Evolutionary conservation across 2,329 filamentous ascomycete genomes (phyloP), one percentile per base, ranked within the genome.

Genomic region (Cercospora sp.): DNA sequence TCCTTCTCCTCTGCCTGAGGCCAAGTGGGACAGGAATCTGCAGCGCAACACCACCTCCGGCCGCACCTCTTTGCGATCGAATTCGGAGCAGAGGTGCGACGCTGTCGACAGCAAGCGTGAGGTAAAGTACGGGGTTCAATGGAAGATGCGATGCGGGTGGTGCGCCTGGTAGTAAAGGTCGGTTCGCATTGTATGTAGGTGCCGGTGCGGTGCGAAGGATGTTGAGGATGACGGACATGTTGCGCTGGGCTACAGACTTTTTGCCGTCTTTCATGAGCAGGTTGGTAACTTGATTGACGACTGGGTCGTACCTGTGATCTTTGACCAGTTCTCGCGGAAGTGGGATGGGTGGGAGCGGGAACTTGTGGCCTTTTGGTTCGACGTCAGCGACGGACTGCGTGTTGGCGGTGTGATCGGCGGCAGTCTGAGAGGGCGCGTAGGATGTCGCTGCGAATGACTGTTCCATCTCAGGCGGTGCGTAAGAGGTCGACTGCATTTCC

Each of bases 211-310:
- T 97, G 76, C 94, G 93, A 69, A 99, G 90, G 79, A 90, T 83
- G 72, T 88, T 92, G 78, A 98, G 89, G 77, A 97, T 90, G 76
- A 89, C 85, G 69, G 90, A 86, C 89, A 97, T 93, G 81, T 97
- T 90, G 91, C 97, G 76, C 80, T 99, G 93, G n/a, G 95, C 95
- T 79, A 88, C 86, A 77, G 90, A 91, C 79, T 97, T 88, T 84
- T 97, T 96, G 74, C 95, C 95, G 80, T 98, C 88, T 75, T 85
- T 85, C 94, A 98, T 99, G 71, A 99, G 81, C 74, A 97, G 85
- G 78, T 93, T 94, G 18, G 93, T 97, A 74, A 98, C 85, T 82
- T 97, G 95, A 72, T 90, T 85, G 59, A 98, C 84, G 7, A 97
- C 85, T 1, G 92, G 88, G 77, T 97, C 91, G 78, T 98, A 97